Evolutionary conservation across 1,139 yeast species (phyloP), one percentile per base, ranked within the genome.

Genomic region (Scheffersomyces stambukii): DNA sequence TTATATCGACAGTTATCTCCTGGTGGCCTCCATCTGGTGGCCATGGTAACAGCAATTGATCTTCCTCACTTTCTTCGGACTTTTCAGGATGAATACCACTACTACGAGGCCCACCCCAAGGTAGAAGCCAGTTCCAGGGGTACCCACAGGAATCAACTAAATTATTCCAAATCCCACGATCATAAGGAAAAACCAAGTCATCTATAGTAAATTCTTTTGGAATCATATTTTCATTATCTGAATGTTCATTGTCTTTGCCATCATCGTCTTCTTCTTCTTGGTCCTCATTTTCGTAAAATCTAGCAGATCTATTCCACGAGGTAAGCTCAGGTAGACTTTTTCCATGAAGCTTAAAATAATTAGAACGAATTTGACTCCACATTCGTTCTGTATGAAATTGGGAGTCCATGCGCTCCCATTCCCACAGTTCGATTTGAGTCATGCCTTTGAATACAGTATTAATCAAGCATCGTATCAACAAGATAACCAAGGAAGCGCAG

Each of bases 341-440:
- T 3, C 67, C 64, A 41, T 75, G 69, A 3, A 75, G 37, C 13
- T 40, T 34, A 13, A 39, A 27, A 45, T 73, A 75, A 43, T 77
- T 78, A n/a, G 41, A 41, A 19, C 70, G 45, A 6, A 78, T 63
- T 32, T 60, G 70, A 6, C 46, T 38, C 79, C 83, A 75, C 34
- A 77, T 57, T 23, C 73, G 48, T 24, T 69, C 75, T 1, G 70
- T 65, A 28, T 58, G 65, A 35, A 80, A 69, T 41, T 81, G 84
- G 6, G 77, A 65, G 33, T 77, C 86, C 2, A 86, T 61, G 37
- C 97, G 68, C 41, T 91, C 97, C 58, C 70, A 59, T 46, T 91
- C 97, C 98, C 98, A 91, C 3, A 72, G 64, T 54, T 91, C 98
- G 34, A 91, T 89, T 52, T 86, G 95, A 3, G 97, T 79, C 71